Conservation (phyloP, 2,329 filamentous ascomycete species). For the Cercospora sesami region DNA sequence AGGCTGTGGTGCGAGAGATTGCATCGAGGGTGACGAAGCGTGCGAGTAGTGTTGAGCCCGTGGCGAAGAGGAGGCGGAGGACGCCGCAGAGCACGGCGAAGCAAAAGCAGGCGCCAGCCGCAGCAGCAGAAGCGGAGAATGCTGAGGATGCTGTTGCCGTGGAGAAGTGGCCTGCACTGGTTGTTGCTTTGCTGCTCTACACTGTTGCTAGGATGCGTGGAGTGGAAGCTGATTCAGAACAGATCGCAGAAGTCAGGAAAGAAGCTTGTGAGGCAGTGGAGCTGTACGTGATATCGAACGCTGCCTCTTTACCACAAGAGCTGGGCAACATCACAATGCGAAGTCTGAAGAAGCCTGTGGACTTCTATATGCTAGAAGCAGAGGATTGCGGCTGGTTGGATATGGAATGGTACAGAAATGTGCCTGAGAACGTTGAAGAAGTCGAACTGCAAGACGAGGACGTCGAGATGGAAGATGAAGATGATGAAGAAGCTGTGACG, state of each 20-base stretch:
- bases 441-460: constrained; percentile 39
- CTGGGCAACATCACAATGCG: neutral
- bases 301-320: constrained; percentile 14
- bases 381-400: constrained; percentile 30
- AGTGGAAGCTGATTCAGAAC: constrained; percentile 7
- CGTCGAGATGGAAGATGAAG: constrained; percentile 11
- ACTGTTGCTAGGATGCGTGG: constrained; percentile 22
- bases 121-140: constrained; percentile 2
- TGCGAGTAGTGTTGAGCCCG: neutral
- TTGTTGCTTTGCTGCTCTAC: constrained; percentile 20
- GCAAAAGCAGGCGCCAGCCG: constrained; percentile 13
- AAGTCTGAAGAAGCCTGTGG: constrained; percentile 18
- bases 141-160: constrained; percentile 9
- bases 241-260: constrained; percentile 10
- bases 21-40: constrained; percentile 13
- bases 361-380: constrained; percentile 28
- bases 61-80: neutral
- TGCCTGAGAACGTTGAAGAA: constrained; percentile 27
- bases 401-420: constrained; percentile 31
- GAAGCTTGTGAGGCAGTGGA: constrained; percentile 16
- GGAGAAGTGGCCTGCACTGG: constrained; percentile 25
- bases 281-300: constrained; percentile 2
- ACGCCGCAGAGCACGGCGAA: constrained; percentile 11
- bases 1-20: constrained; percentile 23
- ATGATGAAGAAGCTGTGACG: constrained; percentile 14